Conservation (phyloP, 352 stramenopile genomes). For the Pythium myriotylum region DNA sequence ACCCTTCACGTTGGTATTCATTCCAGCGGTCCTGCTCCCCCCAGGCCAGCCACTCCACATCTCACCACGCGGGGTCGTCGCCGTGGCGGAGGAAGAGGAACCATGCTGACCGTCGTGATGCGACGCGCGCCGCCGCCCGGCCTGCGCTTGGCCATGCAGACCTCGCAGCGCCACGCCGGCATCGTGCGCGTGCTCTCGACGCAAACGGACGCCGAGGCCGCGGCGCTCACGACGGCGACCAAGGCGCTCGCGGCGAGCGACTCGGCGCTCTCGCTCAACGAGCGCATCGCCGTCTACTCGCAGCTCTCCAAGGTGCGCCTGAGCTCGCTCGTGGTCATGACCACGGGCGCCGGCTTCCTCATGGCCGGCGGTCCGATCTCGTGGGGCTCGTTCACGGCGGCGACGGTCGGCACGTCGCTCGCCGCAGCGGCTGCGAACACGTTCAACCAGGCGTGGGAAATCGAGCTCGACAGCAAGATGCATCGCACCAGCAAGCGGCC, state of each 20-base stretch:
- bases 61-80: conserved; percentile 22
- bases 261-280: conserved; percentile 51
- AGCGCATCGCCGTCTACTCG: conserved; percentile 77
- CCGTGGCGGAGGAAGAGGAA: conserved; percentile 14
- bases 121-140: background rate
- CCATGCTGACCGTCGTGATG: conserved; percentile 29
- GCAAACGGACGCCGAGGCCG: conserved; percentile 50
- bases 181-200: conserved; percentile 67
- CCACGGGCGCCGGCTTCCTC: conserved; percentile 95
- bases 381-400: conserved; percentile 84
- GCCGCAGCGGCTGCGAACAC: conserved; percentile 94
- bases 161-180: conserved; percentile 11
- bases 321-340: conserved; percentile 96
- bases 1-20: too few relatives aligned
- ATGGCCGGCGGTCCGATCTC: conserved; percentile 94
- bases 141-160: conserved; percentile 8
- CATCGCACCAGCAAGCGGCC: conserved; percentile 95
- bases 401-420: conserved; percentile 94
- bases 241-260: conserved; percentile 15
- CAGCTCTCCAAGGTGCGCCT: conserved; percentile 95
- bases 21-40: too few relatives aligned
- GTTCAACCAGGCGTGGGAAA: conserved; percentile 98
- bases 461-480: conserved; percentile 95
- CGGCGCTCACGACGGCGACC: conserved; percentile 35
- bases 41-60: conserved; percentile 29